phyloP scores from a whole-genome alignment of 129 eudicot genomes.

The Erigeron canadensis region DNA sequence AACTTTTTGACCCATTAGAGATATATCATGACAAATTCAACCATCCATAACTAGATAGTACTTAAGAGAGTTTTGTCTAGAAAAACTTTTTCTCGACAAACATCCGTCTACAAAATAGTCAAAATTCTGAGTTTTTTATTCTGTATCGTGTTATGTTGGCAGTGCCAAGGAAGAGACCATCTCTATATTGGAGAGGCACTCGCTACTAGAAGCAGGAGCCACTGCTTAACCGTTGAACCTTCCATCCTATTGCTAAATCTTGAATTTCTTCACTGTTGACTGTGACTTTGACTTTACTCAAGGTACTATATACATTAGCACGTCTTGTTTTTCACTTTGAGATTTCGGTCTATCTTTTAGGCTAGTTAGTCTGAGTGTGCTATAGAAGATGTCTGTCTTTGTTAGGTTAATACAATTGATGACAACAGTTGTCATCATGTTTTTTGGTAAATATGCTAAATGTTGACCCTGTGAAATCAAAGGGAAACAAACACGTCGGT shows the following conservation, averaged over 20 bases:
- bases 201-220: conserved; percentile 42
- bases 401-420: background rate
- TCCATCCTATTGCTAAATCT: conserved; percentile 3
- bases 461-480: conserved; percentile 6
- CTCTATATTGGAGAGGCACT: conserved; percentile 56
- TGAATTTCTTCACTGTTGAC: background rate
- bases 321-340: background rate
- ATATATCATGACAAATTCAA: background rate
- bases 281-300: conserved; percentile 12
- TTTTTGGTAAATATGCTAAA: background rate
- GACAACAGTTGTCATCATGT: background rate
- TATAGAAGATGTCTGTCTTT: conserved; percentile 3
- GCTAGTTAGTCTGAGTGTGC: background rate
- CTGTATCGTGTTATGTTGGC: conserved; percentile 26
- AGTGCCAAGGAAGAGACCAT: conserved; percentile 81
- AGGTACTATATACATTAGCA: background rate
- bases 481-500: background rate
- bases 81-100: background rate
- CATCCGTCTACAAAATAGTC: background rate
- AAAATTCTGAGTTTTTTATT: background rate
- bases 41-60: background rate
- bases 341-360: background rate
- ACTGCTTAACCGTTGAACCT: conserved; percentile 15
- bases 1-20: background rate
- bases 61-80: background rate